Base-by-base conservation (phyloP, 2,329 filamentous ascomycete species). In the Fusarium tjaetaba region DNA sequence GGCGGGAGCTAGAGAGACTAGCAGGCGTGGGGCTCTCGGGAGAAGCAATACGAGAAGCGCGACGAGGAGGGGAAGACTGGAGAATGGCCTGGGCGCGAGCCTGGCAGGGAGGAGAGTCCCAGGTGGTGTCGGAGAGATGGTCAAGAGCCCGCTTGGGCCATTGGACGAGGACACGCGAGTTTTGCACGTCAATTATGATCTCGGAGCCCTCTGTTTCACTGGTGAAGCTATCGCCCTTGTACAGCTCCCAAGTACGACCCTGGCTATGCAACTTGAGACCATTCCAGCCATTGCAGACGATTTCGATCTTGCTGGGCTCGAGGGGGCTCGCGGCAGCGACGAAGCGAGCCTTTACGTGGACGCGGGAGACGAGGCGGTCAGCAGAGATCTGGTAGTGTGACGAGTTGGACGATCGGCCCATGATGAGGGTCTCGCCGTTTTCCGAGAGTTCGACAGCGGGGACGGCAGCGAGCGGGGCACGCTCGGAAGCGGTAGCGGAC, bases 231-330 rank as follows among this genome's bases (percentile, higher is more conserved):
- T 97, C 95, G 24, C 93, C 94, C 85, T 97, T 98, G 73, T 87
- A 88, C 78, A 99, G 84, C 75, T 97, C 94, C 86, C 94, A 96
- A 7, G 94, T 93, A 75, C 92, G 91, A 64, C 94, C 94, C 83
- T 96, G 93, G 85, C 94, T 98, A 84, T 97, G 95, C 76, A 99
- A 85, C 85, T 94, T 97, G 74, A 96, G 87, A 22, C 96, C 96
- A 82, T 99, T 99, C 96, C 96, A 98, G 28, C 96, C 96, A 79
- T 93, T 90, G 86, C 96, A 99, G 78, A 94, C 88, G 77, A 99
- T 93, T 82, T 97, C 94, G 52, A 99, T 90, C 82, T 91, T 92
- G 81, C 93, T 94, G 71, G 90, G 88, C 76, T 94, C 91, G 77
- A 94, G 88, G 10, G 89, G 88, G 62, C 89, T 87, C 26, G 88